phyloP scores from a whole-genome alignment of 2,329 filamentous ascomycete species.

The Metarhizium sp. region DNA sequence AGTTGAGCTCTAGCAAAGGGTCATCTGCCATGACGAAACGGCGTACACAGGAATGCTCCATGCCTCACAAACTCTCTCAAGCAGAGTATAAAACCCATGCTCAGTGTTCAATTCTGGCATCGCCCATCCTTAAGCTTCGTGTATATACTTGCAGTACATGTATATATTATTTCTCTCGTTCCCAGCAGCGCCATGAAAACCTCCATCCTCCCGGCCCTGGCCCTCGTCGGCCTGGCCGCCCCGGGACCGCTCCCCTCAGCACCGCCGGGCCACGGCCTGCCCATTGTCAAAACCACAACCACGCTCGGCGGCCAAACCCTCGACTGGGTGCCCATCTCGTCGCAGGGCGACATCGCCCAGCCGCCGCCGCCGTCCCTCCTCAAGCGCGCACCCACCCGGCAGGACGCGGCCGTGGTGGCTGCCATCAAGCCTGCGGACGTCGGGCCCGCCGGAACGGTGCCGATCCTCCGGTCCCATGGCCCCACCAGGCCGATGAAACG shows the following conservation, averaged over 20 bases:
- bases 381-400: not conserved
- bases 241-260: not conserved
- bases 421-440: slow-evolving; percentile 3
- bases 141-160: too few relatives aligned
- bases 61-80: not conserved
- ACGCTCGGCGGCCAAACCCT: slow-evolving; percentile 9
- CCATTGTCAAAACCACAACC: slow-evolving; percentile 9
- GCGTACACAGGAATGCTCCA: not conserved
- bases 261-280: not conserved
- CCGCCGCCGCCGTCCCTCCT: slow-evolving; percentile 3
- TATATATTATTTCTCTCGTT: too few relatives aligned
- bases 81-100: not conserved
- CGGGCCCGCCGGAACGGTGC: slow-evolving; percentile 12
- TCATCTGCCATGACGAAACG: not conserved
- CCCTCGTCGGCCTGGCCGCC: not conserved
- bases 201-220: not conserved
- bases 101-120: not conserved
- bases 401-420: not conserved
- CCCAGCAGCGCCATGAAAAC: not conserved
- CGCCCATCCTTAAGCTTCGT: not conserved
- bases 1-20: not conserved
- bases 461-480: slow-evolving; percentile 9
- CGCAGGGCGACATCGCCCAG: slow-evolving; percentile 9
- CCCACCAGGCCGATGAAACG: slow-evolving; percentile 7
- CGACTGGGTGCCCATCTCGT: slow-evolving; percentile 11